Conservation (phyloP, 202 grass and related monocot species). For the Musa balbisiana region DNA sequence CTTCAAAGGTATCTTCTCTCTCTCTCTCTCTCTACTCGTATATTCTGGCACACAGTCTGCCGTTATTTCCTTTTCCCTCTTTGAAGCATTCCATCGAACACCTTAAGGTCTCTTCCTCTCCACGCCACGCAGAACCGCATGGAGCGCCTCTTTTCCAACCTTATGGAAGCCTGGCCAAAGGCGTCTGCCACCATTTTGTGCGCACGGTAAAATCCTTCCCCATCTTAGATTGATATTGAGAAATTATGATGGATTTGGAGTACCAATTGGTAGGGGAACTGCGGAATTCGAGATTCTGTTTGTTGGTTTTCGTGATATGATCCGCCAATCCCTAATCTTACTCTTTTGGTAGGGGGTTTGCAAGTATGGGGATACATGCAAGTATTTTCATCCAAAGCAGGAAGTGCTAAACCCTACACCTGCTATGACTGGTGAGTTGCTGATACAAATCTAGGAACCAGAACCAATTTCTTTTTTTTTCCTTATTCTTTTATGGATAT, state of each 20-base stretch:
- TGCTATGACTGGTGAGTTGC: conserved; percentile 32
- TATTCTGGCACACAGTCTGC: no score
- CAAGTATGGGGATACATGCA: conserved; percentile 75
- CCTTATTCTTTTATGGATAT: no score
- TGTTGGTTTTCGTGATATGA: no score
- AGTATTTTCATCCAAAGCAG: conserved; percentile 68
- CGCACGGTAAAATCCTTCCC: conserved; percentile 36
- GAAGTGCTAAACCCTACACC: conserved; percentile 23
- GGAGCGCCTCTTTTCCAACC: conserved; percentile 36
- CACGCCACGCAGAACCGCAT: conserved; percentile 30
- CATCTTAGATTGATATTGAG: not conserved
- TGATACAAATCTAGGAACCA: no score
- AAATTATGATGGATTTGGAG: not conserved
- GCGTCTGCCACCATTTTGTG: conserved; percentile 71
- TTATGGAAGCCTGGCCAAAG: conserved; percentile 37
- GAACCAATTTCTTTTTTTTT: no score
- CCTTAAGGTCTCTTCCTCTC: not conserved
- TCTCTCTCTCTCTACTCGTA: conserved; percentile 1
- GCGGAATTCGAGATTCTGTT: no score
- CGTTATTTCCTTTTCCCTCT: not conserved
- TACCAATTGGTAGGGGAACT: no score
- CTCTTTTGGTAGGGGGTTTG: conserved; percentile 47
- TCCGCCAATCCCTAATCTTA: not conserved
- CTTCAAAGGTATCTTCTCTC: conserved; percentile 35
- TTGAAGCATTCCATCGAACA: conserved; percentile 28